Evolutionary conservation across 1,284 basidiomycete genomes (phyloP), one percentile per base, ranked within the genome.

Genomic region (Macrocystidia cucumis): DNA sequence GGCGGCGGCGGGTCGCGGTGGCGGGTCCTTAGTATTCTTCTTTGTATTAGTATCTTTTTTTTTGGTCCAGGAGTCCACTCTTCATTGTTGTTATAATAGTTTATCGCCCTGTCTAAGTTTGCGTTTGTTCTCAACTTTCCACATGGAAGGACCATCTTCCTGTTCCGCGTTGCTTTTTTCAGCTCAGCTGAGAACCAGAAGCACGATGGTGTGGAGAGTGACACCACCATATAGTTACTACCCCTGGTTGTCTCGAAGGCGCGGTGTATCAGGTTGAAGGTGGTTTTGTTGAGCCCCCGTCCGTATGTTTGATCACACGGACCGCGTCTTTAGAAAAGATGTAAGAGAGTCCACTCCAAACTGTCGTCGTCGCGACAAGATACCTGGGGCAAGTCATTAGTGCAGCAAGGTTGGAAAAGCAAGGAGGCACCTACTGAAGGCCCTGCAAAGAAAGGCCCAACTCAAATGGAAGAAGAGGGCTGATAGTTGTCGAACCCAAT

Each of bases 341-440:
- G 51, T 98, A 98, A 16, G 90, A 91, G 32, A 92, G 49, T 1
- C 95, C 95, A 46, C 91, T 95, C 80, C 83, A 90, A 18, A 97
- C 66, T 0, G 95, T 98, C 3, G 95, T 97, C 2, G 72, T 73
- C 0, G 84, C 91, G 0, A 96, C 91, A 1, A 82, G 67, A 72
- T 74, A 86, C 55, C 92, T 96, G 37, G 4, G 22, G 22, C 35
- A 22, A 19, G 21, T 38, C 37, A 36, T 35, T 16, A n/a, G 11
- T 22, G 35, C 31, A 32, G 32, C 18, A 9, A 32, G 19, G 8
- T 30, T 9, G 35, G 4, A 39, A 22, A 20, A n/a, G n/a, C n/a
- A n/a, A n/a, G 4, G 18, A 32, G 9, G 20, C 9, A 53, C 68
- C 38, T 40, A 72, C 69, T 63, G 63, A 20, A 62, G 46, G 1